A percentile compares a stretch with the other conserved stretches of the same genome.
Evolutionary conservation across 495 filamentous ascomycete species (phyloP).

Genomic region (Talaromyces adpressus): DNA sequence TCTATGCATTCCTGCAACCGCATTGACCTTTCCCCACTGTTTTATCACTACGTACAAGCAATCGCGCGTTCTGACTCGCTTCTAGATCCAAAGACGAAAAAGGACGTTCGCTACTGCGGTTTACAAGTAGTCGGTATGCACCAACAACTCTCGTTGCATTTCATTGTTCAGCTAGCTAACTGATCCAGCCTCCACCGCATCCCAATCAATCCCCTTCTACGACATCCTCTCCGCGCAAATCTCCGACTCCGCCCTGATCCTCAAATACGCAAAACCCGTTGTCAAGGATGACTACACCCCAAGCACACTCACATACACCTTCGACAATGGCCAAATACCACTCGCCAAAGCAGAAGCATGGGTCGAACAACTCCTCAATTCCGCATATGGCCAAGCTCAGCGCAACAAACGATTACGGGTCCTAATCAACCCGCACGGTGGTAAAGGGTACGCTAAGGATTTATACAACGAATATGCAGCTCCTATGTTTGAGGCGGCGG

Average conservation of each 20-base stretch:
- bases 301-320: conserved; percentile 51
- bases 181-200: conserved; percentile 26
- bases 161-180: neutral
- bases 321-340: conserved; percentile 44
- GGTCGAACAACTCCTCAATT: conserved; percentile 55
- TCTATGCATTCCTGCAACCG: neutral
- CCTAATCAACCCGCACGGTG: conserved; percentile 85
- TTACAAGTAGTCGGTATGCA: neutral
- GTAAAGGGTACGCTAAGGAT: conserved; percentile 68
- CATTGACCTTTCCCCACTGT: neutral
- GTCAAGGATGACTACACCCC: conserved; percentile 52
- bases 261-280: conserved; percentile 62
- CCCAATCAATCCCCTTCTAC: conserved; percentile 63
- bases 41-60: too few relatives aligned
- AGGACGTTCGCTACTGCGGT: conserved; percentile 3
- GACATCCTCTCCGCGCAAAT: conserved; percentile 79
- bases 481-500: conserved; percentile 77
- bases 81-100: neutral
- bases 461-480: conserved; percentile 70
- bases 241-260: conserved; percentile 51
- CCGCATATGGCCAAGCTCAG: conserved; percentile 66
- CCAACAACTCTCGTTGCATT: neutral
- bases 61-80: conserved; percentile 10
- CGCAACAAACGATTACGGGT: conserved; percentile 74
- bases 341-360: conserved; percentile 47